Percentiles rank a stretch among this genome's conserved stretches.
phyloP scores from a whole-genome alignment of 371 early-diverging fungal genomes.

The Mucor ambiguus region DNA sequence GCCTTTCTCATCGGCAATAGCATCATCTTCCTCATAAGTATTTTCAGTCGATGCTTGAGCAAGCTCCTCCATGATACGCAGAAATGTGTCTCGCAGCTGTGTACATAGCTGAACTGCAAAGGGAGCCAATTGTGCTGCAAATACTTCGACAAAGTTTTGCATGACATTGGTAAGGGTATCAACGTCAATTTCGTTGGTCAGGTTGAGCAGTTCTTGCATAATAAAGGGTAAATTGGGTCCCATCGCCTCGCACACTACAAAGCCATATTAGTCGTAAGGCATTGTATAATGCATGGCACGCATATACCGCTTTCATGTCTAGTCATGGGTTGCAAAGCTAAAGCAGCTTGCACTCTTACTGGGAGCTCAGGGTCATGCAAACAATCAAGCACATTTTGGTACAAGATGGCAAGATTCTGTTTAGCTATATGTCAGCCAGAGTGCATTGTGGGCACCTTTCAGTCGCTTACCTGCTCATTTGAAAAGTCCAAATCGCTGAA shows the following conservation, averaged over 20 bases:
- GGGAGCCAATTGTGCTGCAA: conserved; percentile 85
- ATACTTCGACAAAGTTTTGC: conserved; percentile 89
- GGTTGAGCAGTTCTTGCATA: conserved; percentile 80
- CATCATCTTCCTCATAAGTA: conserved; percentile 40
- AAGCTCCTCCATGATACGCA: conserved; percentile 79
- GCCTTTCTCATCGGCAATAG: conserved; percentile 57
- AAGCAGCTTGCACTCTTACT: conserved; percentile 82
- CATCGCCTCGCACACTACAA: conserved; percentile 67
- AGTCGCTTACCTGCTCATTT: conserved; percentile 31
- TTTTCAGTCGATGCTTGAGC: conserved; percentile 38
- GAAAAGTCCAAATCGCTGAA: conserved; percentile 46
- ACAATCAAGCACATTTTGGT: conserved; percentile 66
- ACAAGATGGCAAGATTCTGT: conserved; percentile 54
- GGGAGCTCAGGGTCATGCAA: conserved; percentile 81
- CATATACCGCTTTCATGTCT: conserved; percentile 60
- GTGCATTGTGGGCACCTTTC: not conserved
- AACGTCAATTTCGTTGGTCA: conserved; percentile 90
- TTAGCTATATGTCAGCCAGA: not conserved
- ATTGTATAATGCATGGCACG: not conserved
- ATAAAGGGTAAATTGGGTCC: conserved; percentile 77
- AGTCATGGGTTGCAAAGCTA: conserved; percentile 79
- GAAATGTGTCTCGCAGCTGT: conserved; percentile 82
- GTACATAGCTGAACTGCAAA: conserved; percentile 86
- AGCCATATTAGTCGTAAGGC: not conserved
- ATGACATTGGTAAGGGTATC: conserved; percentile 86